A percentile compares a stretch with the other conserved stretches of the same genome.
phyloP scores from a whole-genome alignment of 495 filamentous ascomycete species.

The Penicillium longicatenatum region DNA sequence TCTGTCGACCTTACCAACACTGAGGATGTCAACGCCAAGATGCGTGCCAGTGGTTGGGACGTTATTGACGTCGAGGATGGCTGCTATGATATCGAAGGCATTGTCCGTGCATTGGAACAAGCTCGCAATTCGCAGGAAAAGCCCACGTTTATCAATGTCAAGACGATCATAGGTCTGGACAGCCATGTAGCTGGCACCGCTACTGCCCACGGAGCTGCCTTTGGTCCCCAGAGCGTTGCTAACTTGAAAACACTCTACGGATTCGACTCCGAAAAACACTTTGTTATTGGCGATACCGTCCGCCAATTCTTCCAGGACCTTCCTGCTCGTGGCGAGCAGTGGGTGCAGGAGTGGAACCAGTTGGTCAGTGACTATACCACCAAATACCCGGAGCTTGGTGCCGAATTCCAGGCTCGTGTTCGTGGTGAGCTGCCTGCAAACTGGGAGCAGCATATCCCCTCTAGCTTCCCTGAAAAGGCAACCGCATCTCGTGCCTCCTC shows the following conservation, averaged over 20 bases:
- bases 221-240: conserved; percentile 47
- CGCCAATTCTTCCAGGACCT: conserved; percentile 52
- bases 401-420: conserved; percentile 49
- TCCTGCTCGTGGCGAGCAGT: conserved; percentile 37
- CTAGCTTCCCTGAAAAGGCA: conserved; percentile 45
- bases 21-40: conserved; percentile 62
- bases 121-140: conserved; percentile 48
- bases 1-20: conserved; percentile 55
- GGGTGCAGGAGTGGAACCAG: conserved; percentile 48
- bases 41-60: conserved; percentile 59
- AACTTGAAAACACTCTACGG: conserved; percentile 51
- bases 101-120: conserved; percentile 49
- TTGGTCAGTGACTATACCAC: conserved; percentile 42
- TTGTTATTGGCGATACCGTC: conserved; percentile 48
- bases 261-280: conserved; percentile 46
- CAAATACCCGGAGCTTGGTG: conserved; percentile 47
- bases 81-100: conserved; percentile 50
- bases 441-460: conserved; percentile 48
- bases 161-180: conserved; percentile 59
- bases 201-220: conserved; percentile 53
- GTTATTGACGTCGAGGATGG: conserved; percentile 59
- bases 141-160: conserved; percentile 61
- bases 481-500: conserved; percentile 53
- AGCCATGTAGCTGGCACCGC: conserved; percentile 51
- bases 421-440: conserved; percentile 47